A percentile compares a stretch with the other conserved stretches of the same genome.
Evolutionary conservation across 306 rosid genomes (phyloP).

Genomic region (Hippophae rhamnoides): DNA sequence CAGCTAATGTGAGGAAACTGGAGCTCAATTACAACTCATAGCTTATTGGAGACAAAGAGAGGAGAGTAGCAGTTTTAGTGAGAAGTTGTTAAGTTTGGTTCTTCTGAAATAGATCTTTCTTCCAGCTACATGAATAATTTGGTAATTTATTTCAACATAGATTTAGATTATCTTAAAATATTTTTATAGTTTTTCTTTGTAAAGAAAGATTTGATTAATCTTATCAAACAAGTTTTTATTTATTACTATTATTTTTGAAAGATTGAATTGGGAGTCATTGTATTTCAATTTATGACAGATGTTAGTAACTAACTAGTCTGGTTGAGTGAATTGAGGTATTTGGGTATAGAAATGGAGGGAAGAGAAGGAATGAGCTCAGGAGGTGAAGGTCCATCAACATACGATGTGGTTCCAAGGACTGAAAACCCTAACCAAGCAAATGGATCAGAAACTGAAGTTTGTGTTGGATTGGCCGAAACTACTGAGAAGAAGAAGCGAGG

Average conservation of each 20-base stretch:
- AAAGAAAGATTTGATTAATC: too few relatives aligned
- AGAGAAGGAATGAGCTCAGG: conserved; percentile 64
- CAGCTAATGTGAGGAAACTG: conserved; percentile 23
- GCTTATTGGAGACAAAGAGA: conserved; percentile 24
- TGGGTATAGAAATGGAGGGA: conserved; percentile 43
- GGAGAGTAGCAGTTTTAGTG: conserved; percentile 40
- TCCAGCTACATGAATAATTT: background rate
- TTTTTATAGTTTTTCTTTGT: background rate
- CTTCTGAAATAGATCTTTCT: conserved; percentile 24
- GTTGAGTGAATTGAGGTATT: background rate
- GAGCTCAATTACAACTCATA: conserved; percentile 22
- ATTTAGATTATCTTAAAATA: too few relatives aligned
- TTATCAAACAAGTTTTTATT: background rate
- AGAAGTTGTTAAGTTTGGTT: conserved; percentile 37
- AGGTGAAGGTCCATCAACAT: conserved; percentile 80
- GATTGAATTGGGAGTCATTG: too few relatives aligned
- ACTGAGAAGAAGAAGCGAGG: conserved; percentile 64
- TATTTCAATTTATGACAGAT: conserved; percentile 28
- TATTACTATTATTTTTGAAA: too few relatives aligned
- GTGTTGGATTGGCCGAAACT: conserved; percentile 43
- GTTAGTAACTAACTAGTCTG: conserved; percentile 17
- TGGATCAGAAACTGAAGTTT: conserved; percentile 10
- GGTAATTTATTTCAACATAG: background rate
- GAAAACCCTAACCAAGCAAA: conserved; percentile 41
- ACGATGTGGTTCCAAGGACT: conserved; percentile 68